These are phyloP conservation scores for Suhomyces atakaporum DNA, from an alignment of 1,139 yeast species.

Conservation along the genomic window DNA sequence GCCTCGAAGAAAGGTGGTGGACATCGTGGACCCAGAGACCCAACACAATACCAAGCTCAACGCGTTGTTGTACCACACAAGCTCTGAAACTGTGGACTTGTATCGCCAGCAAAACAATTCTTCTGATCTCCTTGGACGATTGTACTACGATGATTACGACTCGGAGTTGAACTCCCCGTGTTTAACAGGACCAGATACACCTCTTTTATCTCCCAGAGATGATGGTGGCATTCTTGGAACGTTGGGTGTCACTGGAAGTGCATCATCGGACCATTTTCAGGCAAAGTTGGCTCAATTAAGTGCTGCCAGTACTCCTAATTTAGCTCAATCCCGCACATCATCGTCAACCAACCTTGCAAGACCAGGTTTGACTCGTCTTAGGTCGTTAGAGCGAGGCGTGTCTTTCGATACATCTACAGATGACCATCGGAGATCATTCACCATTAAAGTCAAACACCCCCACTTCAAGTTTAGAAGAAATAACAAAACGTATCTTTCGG, in stretches of 20 bases:
- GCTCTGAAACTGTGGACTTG: conserved; percentile 43
- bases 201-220: conserved; percentile 23
- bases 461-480: conserved; percentile 56
- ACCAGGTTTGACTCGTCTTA: conserved; percentile 5
- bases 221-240: conserved; percentile 10
- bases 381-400: conserved; percentile 36
- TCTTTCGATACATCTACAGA: conserved; percentile 53
- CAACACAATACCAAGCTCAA: conserved; percentile 41
- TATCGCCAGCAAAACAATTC: conserved; percentile 43
- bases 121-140: conserved; percentile 45
- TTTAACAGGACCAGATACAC: conserved; percentile 20
- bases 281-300: conserved; percentile 10
- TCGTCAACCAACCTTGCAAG: conserved; percentile 5
- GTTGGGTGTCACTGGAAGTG: conserved; percentile 6
- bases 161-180: conserved; percentile 31
- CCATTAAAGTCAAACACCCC: conserved; percentile 57
- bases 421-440: conserved; percentile 46
- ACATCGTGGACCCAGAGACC: conserved; percentile 29
- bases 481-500: conserved; percentile 63
- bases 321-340: conserved; percentile 6
- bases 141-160: conserved; percentile 49
- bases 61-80: conserved; percentile 43
- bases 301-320: conserved; percentile 3
- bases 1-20: conserved; percentile 6
- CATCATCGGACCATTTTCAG: conserved; percentile 15